Base-by-base conservation (phyloP, 192 early-diverging fungal species). In the Rhizoclosmatium sp. region DNA sequence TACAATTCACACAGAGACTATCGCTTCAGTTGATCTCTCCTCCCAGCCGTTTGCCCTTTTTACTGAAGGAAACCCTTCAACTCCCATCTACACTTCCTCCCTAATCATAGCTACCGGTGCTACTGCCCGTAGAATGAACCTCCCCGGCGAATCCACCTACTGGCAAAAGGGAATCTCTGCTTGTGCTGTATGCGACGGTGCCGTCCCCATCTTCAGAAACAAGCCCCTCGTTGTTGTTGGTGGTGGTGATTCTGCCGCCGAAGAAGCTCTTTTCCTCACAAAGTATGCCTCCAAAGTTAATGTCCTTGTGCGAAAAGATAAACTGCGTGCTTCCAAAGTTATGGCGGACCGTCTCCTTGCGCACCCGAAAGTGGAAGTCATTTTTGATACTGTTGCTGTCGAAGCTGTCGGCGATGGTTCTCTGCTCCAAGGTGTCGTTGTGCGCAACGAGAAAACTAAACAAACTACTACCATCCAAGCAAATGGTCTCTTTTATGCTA, bases 91-190 rank as follows among this genome's bases (percentile, higher is more conserved):
- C 16, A 89, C 92, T 48, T 92, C 95, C 83, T 82, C 93, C 45
- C 82, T 99, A 65, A 93, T 98, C 62, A 89, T 98, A 56, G 95
- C 97, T 47, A 98, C 97, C 16, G 96, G 97, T 73, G 96, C 97
- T n/a, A 96, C 96, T 23, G 97, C 97, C 69, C 95, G 94, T 87
- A 89, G 97, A 65, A 64, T 82, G 47, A 31, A 73, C 69, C 81
- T 87, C 68, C 87, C 89, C 41, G 96, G 97, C 69, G 97, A 98
- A 82, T 95, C 96, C 59, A 87, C 64, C 23, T 97, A 95, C 90
- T 99, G 96, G 96, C 96, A 98, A 84, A 88, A 89, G 14, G 97
- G 97, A 78, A 98, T 99, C 86, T 95, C 94, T 67, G 96, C 97
- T 4, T 98, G 96, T 81, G 96, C 97, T 64, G 96, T 99, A 48